Evolutionary conservation across 805 yeast genomes (phyloP).

Genomic region (Metschnikowia koreensis): DNA sequence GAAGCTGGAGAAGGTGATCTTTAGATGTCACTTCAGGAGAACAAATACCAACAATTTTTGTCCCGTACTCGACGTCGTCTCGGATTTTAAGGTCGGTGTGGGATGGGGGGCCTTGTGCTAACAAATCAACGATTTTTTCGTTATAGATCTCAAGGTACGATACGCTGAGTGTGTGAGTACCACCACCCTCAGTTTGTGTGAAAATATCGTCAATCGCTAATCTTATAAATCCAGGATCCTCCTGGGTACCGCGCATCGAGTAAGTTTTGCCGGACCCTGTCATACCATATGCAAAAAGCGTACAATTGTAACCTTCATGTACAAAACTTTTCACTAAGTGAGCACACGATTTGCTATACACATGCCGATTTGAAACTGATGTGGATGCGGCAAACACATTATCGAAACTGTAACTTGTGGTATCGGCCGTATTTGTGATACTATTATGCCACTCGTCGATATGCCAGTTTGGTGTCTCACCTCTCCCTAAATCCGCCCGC

Average conservation of each 20-base stretch:
- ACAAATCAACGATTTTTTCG: conserved; percentile 73
- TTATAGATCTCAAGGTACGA: conserved; percentile 86
- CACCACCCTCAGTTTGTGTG: conserved; percentile 28
- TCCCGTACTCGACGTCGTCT: conserved; percentile 72
- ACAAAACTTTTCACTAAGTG: conserved; percentile 52
- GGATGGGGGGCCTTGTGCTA: conserved; percentile 17
- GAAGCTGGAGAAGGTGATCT: conserved; percentile 57
- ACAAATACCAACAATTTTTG: conserved; percentile 69
- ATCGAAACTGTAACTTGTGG: conserved; percentile 68
- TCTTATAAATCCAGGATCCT: conserved; percentile 70
- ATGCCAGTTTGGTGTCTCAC: conserved; percentile 43
- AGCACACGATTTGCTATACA: conserved; percentile 57
- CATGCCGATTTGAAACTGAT: conserved; percentile 48
- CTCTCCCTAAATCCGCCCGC: conserved; percentile 20
- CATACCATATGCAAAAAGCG: conserved; percentile 92
- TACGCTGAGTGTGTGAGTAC: conserved; percentile 47
- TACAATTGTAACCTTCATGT: conserved; percentile 76
- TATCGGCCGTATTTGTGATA: conserved; percentile 52
- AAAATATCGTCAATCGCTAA: conserved; percentile 63
- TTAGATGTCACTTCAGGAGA: conserved; percentile 57
- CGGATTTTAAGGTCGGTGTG: conserved; percentile 66
- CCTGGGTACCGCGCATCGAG: conserved; percentile 72
- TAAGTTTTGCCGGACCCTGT: conserved; percentile 91
- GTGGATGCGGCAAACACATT: conserved; percentile 64
- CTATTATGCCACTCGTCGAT: conserved; percentile 38